phyloP scores from a whole-genome alignment of 1,284 basidiomycete genomes.

The Leccinum glutinopallens region DNA sequence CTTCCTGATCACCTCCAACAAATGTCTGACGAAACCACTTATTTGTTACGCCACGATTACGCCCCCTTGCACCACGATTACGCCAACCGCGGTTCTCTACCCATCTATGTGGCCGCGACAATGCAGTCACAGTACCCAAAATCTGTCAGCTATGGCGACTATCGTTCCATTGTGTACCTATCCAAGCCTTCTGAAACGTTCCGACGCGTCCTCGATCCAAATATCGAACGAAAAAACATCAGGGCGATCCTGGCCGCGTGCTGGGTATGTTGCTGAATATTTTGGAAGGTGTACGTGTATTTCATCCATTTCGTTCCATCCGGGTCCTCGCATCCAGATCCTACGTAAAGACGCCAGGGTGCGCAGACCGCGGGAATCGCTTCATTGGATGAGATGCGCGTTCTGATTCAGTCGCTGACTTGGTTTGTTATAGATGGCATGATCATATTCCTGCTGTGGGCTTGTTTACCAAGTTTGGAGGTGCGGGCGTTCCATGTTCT shows the following conservation, averaged over 20 bases:
- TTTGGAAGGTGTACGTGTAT: constrained; percentile 84
- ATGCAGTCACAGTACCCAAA: constrained; percentile 16
- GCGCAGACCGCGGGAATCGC: constrained; percentile 4
- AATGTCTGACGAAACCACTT: constrained; percentile 23
- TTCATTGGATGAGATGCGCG: neutral
- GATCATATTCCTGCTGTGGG: constrained; percentile 91
- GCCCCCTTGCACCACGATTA: constrained; percentile 9
- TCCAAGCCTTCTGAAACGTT: constrained; percentile 17
- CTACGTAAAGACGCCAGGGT: constrained; percentile 14
- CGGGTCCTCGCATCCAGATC: constrained; percentile 1
- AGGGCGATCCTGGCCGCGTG: constrained; percentile 75
- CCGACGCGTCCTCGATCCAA: constrained; percentile 17
- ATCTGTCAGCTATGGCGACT: constrained; percentile 2
- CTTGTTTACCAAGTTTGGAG: constrained; percentile 81
- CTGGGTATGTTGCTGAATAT: constrained; percentile 90
- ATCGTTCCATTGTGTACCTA: constrained; percentile 21
- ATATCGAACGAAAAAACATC: constrained; percentile 40
- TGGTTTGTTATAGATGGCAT: constrained; percentile 59
- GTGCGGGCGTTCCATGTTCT: constrained; percentile 96
- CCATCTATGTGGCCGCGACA: constrained; percentile 8
- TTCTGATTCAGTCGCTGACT: constrained; percentile 14
- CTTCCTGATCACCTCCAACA: constrained; percentile 5
- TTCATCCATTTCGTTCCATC: constrained; percentile 7
- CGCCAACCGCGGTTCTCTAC: constrained; percentile 4
- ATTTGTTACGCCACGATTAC: constrained; percentile 23